Evolutionary conservation across 208 protist species (phyloP).

Genomic region (Crithidia brevicula): DNA sequence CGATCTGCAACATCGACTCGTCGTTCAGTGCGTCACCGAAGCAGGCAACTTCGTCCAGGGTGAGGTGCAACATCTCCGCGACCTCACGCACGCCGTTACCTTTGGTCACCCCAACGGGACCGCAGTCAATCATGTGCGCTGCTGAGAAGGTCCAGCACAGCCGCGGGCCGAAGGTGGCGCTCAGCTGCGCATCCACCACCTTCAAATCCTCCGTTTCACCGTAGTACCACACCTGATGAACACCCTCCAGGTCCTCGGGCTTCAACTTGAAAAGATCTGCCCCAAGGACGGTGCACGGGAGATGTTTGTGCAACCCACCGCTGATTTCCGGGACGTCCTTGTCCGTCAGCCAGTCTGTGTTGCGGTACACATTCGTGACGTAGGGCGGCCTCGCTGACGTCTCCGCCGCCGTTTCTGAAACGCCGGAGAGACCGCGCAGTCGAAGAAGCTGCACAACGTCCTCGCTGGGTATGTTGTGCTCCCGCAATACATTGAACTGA

Average conservation of each 20-base stretch:
- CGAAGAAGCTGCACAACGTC: slow-evolving; percentile 36
- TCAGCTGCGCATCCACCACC: slow-evolving; percentile 19
- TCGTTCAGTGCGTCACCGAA: slow-evolving; percentile 85
- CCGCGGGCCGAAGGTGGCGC: slow-evolving; percentile 12
- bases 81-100: slow-evolving; percentile 54
- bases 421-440: neutral
- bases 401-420: neutral
- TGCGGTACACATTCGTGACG: slow-evolving; percentile 51
- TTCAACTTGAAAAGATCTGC: slow-evolving; percentile 21
- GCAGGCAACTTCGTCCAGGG: slow-evolving; percentile 44
- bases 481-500: slow-evolving; percentile 31
- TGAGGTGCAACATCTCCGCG: slow-evolving; percentile 38
- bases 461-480: slow-evolving; percentile 40
- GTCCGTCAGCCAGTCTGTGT: slow-evolving; percentile 65
- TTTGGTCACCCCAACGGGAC: slow-evolving; percentile 44
- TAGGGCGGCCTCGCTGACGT: slow-evolving; percentile 17
- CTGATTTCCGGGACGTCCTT: slow-evolving; percentile 27
- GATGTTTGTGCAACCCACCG: slow-evolving; percentile 34
- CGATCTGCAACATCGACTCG: slow-evolving; percentile 54
- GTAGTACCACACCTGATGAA: slow-evolving; percentile 38
- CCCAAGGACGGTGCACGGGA: slow-evolving; percentile 19
- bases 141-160: slow-evolving; percentile 36
- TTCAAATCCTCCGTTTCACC: slow-evolving; percentile 18
- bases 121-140: slow-evolving; percentile 43
- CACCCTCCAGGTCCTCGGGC: slow-evolving; percentile 20